Conservation (phyloP, 768 basidiomycete species). For the Rhodotorula toruloides region DNA sequence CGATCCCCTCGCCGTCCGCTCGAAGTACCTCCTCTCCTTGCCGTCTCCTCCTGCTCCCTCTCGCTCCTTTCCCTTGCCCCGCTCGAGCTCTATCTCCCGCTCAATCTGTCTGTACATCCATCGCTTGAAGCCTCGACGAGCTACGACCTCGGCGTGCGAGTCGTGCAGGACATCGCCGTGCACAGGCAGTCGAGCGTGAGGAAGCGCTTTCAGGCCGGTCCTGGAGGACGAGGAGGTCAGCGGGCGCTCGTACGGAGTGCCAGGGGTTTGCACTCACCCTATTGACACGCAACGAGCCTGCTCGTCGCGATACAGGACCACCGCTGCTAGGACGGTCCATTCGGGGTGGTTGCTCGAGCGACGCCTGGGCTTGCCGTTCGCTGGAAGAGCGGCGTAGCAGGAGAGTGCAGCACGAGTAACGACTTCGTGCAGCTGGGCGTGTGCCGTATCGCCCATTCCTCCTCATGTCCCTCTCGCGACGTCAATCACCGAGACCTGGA, state of each 20-base stretch:
- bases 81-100: neutral
- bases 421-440: conserved; percentile 28
- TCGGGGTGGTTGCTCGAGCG: conserved; percentile 44
- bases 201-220: conserved; percentile 82
- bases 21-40: conserved; percentile 25
- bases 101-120: conserved; percentile 73
- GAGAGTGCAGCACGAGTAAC: conserved; percentile 40
- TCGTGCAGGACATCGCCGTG: conserved; percentile 79
- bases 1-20: conserved; percentile 45
- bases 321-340: conserved; percentile 49
- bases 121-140: conserved; percentile 66
- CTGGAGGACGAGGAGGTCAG: conserved; percentile 28
- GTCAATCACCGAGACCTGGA: neutral
- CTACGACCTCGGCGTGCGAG: conserved; percentile 87
- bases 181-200: conserved; percentile 57
- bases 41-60: conserved; percentile 52
- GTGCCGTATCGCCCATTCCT: no score
- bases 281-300: conserved; percentile 54
- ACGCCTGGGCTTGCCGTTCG: conserved; percentile 43
- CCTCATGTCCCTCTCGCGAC: neutral
- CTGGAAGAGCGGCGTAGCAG: conserved; percentile 41
- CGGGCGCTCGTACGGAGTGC: no score
- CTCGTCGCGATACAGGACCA: conserved; percentile 40
- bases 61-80: conserved; percentile 6
- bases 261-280: conserved; percentile 43